phyloP scores from a whole-genome alignment of 345 rosid species.

The Citropsis articulata region DNA sequence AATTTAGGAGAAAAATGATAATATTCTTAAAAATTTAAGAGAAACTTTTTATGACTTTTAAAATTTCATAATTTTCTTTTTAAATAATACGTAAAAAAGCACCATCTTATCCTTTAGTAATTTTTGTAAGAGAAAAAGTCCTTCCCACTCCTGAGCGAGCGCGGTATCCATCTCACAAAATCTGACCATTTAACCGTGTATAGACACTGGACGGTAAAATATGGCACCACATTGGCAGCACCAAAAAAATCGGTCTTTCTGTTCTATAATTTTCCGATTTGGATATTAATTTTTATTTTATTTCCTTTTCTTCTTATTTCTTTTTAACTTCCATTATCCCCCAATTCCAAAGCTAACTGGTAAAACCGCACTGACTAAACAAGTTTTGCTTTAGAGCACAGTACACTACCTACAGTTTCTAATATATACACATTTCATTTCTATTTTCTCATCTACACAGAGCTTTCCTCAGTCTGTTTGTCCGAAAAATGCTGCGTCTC shows the following conservation, averaged over 20 bases:
- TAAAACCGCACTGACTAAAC: not conserved
- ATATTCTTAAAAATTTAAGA: no score
- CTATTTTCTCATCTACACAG: constrained; percentile 23
- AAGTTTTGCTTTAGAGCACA: not conserved
- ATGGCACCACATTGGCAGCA: no score
- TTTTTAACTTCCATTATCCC: not conserved
- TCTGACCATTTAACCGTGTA: no score
- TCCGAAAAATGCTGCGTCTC: constrained; percentile 37
- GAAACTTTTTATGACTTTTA: no score
- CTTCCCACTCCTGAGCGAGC: no score
- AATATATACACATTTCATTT: constrained; percentile 20
- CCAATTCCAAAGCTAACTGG: not conserved
- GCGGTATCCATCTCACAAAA: no score
- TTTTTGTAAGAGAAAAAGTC: no score
- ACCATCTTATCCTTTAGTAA: no score
- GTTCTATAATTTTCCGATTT: not conserved
- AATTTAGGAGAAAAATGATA: no score
- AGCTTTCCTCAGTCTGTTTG: constrained; percentile 30
- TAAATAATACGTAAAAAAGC: no score
- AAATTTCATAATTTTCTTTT: no score
- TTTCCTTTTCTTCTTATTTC: not conserved
- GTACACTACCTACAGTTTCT: constrained; percentile 2
- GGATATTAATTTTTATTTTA: constrained; percentile 22
- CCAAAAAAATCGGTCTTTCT: not conserved
- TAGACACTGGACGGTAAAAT: no score